phyloP scores from a whole-genome alignment of 768 basidiomycete species.

The Pleurotus giganteus region DNA sequence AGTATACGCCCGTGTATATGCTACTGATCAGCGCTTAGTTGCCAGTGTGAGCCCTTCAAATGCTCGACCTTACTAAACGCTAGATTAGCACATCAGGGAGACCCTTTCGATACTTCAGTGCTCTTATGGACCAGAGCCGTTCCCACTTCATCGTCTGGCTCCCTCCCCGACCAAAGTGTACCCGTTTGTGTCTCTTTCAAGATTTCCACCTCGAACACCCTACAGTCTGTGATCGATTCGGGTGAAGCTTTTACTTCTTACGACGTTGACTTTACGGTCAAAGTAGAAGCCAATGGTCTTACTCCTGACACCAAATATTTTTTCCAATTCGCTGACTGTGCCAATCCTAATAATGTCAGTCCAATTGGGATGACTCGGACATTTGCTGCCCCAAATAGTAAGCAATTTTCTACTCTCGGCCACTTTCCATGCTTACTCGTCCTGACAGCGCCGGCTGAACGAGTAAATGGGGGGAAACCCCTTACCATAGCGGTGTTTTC shows the following conservation, averaged over 20 bases:
- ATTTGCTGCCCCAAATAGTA: slow-evolving; percentile 43
- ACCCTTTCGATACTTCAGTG: slow-evolving; percentile 52
- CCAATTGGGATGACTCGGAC: slow-evolving; percentile 54
- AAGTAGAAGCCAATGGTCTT: slow-evolving; percentile 53
- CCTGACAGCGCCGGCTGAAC: slow-evolving; percentile 38
- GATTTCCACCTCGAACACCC: slow-evolving; percentile 33
- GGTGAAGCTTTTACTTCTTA: slow-evolving; percentile 54
- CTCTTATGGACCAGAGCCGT: slow-evolving; percentile 62
- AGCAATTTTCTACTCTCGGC: slow-evolving; percentile 13
- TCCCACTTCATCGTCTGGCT: slow-evolving; percentile 29
- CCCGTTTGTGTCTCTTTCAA: slow-evolving; percentile 50
- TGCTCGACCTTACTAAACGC: not conserved
- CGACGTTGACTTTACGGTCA: slow-evolving; percentile 61
- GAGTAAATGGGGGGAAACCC: slow-evolving; percentile 52
- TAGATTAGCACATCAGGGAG: slow-evolving; percentile 43
- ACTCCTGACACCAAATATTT: slow-evolving; percentile 53
- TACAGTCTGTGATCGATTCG: slow-evolving; percentile 34
- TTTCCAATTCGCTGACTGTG: slow-evolving; percentile 55
- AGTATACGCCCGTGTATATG: not conserved
- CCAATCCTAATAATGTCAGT: slow-evolving; percentile 38
- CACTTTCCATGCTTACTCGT: not conserved
- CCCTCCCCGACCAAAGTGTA: slow-evolving; percentile 44
- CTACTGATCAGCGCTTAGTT: slow-evolving; percentile 23
- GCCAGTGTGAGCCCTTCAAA: slow-evolving; percentile 35
- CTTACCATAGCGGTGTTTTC: slow-evolving; percentile 57